These are phyloP conservation scores for Alternaria hordeiaustralica DNA, from an alignment of 2,329 filamentous ascomycete genomes.

Conservation along the genomic window DNA sequence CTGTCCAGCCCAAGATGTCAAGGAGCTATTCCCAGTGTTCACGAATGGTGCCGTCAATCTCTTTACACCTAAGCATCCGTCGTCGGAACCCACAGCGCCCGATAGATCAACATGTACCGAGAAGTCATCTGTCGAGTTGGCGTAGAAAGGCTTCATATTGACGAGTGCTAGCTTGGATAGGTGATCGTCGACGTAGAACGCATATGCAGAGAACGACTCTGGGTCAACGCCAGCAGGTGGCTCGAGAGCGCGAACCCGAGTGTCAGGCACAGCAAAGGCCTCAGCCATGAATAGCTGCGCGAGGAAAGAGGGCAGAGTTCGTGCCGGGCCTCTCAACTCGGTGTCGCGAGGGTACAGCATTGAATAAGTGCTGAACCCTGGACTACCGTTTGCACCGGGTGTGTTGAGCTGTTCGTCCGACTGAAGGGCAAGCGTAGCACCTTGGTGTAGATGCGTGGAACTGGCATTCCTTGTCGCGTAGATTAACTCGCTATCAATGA, in stretches of 20 bases:
- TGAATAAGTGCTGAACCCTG: conserved; percentile 16
- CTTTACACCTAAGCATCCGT: not conserved
- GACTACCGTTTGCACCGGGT: conserved; percentile 13
- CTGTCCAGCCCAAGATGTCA: conserved; percentile 11
- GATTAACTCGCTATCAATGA: conserved; percentile 16
- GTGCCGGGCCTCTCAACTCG: conserved; percentile 11
- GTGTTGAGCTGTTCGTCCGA: conserved; percentile 16
- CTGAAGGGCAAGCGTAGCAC: conserved; percentile 15
- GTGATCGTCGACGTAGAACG: conserved; percentile 10
- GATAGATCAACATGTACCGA: not conserved
- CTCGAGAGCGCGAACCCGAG: conserved; percentile 1
- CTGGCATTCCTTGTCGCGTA: conserved; percentile 15
- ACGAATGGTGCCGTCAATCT: conserved; percentile 7
- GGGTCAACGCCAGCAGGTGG: not conserved
- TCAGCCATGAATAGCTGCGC: conserved; percentile 14
- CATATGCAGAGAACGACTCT: conserved; percentile 13
- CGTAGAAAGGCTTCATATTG: conserved; percentile 17
- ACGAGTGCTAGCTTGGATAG: conserved; percentile 12
- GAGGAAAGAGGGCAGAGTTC: conserved; percentile 12
- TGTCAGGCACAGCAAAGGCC: conserved; percentile 1
- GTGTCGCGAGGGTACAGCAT: conserved; percentile 16
- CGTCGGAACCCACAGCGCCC: not conserved
- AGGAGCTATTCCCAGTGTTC: conserved; percentile 1
- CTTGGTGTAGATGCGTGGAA: conserved; percentile 10
- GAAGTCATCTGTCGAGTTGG: conserved; percentile 3